These are phyloP conservation scores for Mycena chlorophos DNA, from an alignment of 768 basidiomycete genomes.

Conservation along the genomic window DNA sequence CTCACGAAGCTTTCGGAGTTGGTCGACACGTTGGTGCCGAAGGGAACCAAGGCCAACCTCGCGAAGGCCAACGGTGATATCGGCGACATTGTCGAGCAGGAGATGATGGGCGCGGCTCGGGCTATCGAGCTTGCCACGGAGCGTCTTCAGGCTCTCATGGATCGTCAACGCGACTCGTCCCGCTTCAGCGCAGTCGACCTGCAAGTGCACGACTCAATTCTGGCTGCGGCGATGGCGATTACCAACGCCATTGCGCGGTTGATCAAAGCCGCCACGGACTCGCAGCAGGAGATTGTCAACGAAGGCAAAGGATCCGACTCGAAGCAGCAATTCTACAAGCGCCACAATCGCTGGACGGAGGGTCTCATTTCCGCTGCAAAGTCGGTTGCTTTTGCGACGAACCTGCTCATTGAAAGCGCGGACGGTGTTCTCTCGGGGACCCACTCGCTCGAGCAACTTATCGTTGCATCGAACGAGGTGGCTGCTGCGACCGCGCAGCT, in stretches of 20 bases:
- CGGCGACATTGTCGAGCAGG: slow-evolving; percentile 93
- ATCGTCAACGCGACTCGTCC: slow-evolving; percentile 83
- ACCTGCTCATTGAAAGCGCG: slow-evolving; percentile 92
- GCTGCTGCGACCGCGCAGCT: slow-evolving; percentile 96
- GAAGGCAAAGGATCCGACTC: slow-evolving; percentile 93
- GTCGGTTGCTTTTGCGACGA: slow-evolving; percentile 95
- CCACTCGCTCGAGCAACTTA: slow-evolving; percentile 96
- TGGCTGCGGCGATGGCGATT: slow-evolving; percentile 91
- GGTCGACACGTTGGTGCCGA: slow-evolving; percentile 84
- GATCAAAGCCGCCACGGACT: slow-evolving; percentile 95
- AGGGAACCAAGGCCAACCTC: slow-evolving; percentile 71
- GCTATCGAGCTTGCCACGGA: slow-evolving; percentile 93
- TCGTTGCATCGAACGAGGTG: slow-evolving; percentile 99
- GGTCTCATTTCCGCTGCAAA: slow-evolving; percentile 98
- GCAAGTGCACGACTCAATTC: slow-evolving; percentile 97
- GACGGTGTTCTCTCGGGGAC: slow-evolving; percentile 97
- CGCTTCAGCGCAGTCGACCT: slow-evolving; percentile 89
- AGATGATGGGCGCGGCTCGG: slow-evolving; percentile 90
- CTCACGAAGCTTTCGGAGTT: slow-evolving; percentile 84
- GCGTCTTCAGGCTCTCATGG: slow-evolving; percentile 88
- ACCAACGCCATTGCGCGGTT: slow-evolving; percentile 92
- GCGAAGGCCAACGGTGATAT: slow-evolving; percentile 87
- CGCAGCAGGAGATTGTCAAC: slow-evolving; percentile 96
- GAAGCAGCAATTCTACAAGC: slow-evolving; percentile 97
- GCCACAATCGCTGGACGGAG: slow-evolving; percentile 99